A percentile compares a stretch with the other conserved stretches of the same genome.
phyloP scores from a whole-genome alignment of 805 yeast species.

The Yamadazyma nakazawae region DNA sequence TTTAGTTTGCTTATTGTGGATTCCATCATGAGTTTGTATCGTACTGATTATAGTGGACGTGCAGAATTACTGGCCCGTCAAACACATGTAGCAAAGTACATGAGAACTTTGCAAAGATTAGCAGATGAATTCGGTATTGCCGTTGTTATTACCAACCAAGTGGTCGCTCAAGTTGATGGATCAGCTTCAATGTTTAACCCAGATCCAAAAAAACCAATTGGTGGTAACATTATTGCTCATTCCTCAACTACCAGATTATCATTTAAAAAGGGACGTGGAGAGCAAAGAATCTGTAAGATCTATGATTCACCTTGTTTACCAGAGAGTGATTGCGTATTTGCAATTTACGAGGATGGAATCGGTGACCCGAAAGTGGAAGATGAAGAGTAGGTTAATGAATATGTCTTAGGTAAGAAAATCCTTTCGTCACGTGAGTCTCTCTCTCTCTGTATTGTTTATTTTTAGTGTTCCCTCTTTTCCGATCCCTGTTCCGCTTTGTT shows the following conservation, averaged over 20 bases:
- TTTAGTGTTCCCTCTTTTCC: neutral
- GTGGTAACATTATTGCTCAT: constrained; percentile 97
- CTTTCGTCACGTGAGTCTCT: neutral
- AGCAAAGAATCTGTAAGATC: constrained; percentile 89
- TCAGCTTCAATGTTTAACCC: constrained; percentile 81
- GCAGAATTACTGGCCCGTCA: constrained; percentile 96
- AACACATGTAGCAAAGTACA: constrained; percentile 86
- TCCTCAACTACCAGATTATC: constrained; percentile 91
- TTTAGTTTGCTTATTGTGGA: constrained; percentile 91
- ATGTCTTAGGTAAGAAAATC: neutral
- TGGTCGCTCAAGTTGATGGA: constrained; percentile 96
- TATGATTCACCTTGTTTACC: constrained; percentile 97
- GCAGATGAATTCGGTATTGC: constrained; percentile 99
- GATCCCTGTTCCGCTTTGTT: neutral
- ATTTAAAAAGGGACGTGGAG: constrained; percentile 87
- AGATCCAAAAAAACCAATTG: constrained; percentile 97
- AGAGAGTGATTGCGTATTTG: constrained; percentile 91
- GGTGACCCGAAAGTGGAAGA: constrained; percentile 92
- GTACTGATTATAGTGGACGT: constrained; percentile 93
- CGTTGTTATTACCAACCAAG: constrained; percentile 88
- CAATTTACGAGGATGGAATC: constrained; percentile 93
- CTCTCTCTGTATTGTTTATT: neutral
- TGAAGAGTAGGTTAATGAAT: constrained; percentile 19
- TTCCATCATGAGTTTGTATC: constrained; percentile 92
- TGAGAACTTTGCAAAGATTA: constrained; percentile 85